A percentile compares a stretch with the other conserved stretches of the same genome.
These are phyloP conservation scores for Erodium chrysanthum DNA, from an alignment of 441 rosid genomes.

Conservation along the genomic window DNA sequence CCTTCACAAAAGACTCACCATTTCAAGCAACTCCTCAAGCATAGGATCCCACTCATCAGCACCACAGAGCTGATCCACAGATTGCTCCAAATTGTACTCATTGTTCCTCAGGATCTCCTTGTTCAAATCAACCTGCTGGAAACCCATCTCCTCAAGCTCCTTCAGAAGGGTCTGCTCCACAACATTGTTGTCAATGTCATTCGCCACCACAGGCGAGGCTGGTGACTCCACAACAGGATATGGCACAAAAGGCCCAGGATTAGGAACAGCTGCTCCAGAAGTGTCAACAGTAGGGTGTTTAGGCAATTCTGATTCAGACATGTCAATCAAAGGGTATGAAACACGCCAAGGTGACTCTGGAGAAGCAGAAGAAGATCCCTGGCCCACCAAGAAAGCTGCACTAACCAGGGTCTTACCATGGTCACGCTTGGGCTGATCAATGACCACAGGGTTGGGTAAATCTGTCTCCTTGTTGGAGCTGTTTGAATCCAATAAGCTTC, in stretches of 20 bases:
- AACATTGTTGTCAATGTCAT: constrained; percentile 8
- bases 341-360: constrained; percentile 15
- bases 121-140: constrained; percentile 78
- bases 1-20: constrained; percentile 35
- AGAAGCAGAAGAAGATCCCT: constrained; percentile 18
- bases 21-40: constrained; percentile 77
- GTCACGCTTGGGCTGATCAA: constrained; percentile 29
- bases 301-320: too few relatives aligned
- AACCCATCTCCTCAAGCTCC: constrained; percentile 92
- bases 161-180: constrained; percentile 57
- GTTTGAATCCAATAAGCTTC: constrained; percentile 17
- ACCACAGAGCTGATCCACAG: constrained; percentile 69
- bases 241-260: constrained; percentile 6
- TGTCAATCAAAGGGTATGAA: constrained; percentile 28
- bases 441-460: constrained; percentile 22
- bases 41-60: constrained; percentile 85
- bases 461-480: constrained; percentile 8
- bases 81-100: constrained; percentile 63
- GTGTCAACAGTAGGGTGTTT: not conserved
- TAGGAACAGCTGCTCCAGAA: constrained; percentile 20
- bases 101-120: constrained; percentile 74
- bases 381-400: constrained; percentile 27
- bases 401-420: constrained; percentile 31
- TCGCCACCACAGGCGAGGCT: constrained; percentile 10
- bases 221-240: constrained; percentile 12